Evolutionary conservation across 2,329 filamentous ascomycete species (phyloP).

Genomic region (Pyrenophora seminiperda): DNA sequence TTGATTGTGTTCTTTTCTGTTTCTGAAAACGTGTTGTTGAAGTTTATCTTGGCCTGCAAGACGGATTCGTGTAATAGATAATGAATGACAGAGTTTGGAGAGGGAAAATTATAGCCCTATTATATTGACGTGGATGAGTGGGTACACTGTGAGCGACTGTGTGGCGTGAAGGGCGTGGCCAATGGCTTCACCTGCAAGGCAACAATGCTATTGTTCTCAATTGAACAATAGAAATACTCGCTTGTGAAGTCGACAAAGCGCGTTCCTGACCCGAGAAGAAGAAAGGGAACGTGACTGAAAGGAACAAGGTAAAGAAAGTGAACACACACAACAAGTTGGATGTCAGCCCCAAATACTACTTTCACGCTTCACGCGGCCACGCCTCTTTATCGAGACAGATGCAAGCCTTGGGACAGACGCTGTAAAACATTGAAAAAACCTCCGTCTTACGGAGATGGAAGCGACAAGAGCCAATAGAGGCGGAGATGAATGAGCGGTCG

Average conservation of each 20-base stretch:
- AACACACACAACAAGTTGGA: conserved; percentile 19
- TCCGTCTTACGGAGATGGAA: conserved; percentile 31
- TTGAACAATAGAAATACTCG: conserved; percentile 15
- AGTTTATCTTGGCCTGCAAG: conserved; percentile 12
- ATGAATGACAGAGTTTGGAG: conserved; percentile 3
- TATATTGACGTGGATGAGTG: conserved; percentile 20
- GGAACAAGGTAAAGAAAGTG: conserved; percentile 19
- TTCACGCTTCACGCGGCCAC: conserved; percentile 28
- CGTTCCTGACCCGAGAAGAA: conserved; percentile 22
- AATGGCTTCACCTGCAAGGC: conserved; percentile 31
- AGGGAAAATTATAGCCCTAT: conserved; percentile 2
- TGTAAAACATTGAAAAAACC: conserved; percentile 23
- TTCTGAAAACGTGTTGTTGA: conserved; percentile 4
- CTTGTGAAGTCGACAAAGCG: conserved; percentile 21
- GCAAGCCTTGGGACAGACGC: conserved; percentile 41
- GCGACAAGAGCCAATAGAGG: conserved; percentile 43
- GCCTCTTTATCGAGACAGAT: conserved; percentile 41
- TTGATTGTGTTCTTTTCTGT: conserved; percentile 8
- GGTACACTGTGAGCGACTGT: conserved; percentile 16
- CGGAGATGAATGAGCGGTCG: conserved; percentile 28
- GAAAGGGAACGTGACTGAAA: conserved; percentile 18
- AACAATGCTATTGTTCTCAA: conserved; percentile 40
- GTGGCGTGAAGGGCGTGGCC: conserved; percentile 22
- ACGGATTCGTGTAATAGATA: background rate
- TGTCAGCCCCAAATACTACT: conserved; percentile 20